Percentiles rank a stretch among this genome's conserved stretches.
Evolutionary conservation across 331 rosid species (phyloP).

Genomic region (Malus hybrid): DNA sequence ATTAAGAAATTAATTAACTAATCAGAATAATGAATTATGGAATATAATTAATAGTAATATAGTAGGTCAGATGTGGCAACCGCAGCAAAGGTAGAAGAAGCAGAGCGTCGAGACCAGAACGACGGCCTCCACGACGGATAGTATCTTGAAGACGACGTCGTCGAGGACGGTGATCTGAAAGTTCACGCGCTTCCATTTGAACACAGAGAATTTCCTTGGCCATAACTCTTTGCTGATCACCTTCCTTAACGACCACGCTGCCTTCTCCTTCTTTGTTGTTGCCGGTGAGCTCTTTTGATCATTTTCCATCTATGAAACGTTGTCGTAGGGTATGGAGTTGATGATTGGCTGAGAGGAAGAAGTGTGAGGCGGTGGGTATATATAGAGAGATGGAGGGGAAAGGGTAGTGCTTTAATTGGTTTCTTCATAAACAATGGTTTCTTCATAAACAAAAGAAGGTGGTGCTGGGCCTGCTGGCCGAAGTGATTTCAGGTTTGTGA

Average conservation of each 20-base stretch:
- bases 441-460: constrained; percentile 18
- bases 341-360: not conserved
- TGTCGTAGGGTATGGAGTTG: not conserved
- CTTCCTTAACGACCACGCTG: constrained; percentile 52
- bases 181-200: constrained; percentile 44
- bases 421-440: constrained; percentile 38
- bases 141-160: constrained; percentile 56
- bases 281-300: not conserved
- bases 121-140: constrained; percentile 56
- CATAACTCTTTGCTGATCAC: constrained; percentile 47
- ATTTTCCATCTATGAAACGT: not conserved
- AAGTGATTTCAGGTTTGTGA: not conserved
- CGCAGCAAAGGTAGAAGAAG: constrained; percentile 87
- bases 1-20: not conserved
- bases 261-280: constrained; percentile 11
- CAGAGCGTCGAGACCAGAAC: constrained; percentile 77
- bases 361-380: not conserved
- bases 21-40: not conserved
- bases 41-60: not conserved
- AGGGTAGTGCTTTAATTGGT: constrained; percentile 21
- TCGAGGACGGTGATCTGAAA: constrained; percentile 51
- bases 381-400: constrained; percentile 12
- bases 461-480: constrained; percentile 16
- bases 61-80: constrained; percentile 52
- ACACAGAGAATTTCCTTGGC: constrained; percentile 49